Base-by-base conservation (phyloP, 495 filamentous ascomycete species). In the Paragyromitra xinjiangensis region DNA sequence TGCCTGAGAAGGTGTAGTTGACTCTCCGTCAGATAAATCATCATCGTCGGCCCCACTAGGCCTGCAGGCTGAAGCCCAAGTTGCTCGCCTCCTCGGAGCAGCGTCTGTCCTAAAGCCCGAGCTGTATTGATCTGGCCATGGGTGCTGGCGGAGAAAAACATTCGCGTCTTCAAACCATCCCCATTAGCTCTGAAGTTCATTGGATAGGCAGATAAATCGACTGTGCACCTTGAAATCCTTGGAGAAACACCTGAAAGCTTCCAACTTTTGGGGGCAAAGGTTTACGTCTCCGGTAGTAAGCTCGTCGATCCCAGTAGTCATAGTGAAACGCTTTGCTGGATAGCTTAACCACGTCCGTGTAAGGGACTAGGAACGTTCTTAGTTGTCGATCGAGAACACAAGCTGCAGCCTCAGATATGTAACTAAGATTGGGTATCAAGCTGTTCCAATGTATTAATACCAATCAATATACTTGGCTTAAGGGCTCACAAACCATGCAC, bases 281-380 rank as follows among this genome's bases (percentile, higher is more conserved):
- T 83, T 94, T 97, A 83, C 90, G 90, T 69, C 93, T 94, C 80
- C 93, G 88, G 83, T 95, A 95, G 78, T 91, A 95, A 79, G 89
- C 93, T 80, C 94, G 89, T 9, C 94, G 91, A 81, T 96, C 94
- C 94, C 94, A 99, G 80, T 93, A 98, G 74, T 97, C 94, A 82
- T 99, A 98, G 83, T 95, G 93, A 84, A 99, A 99, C 8, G 94
- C 95, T 85, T 95, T 98, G 42, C 95, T 98, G 19, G 95, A 96
- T 42, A 99, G 86, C 77, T 92, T 92, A 9, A 98, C 94, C 70
- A 99, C 92, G 82, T 95, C 95, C 40, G 95, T 99, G 77, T 97
- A 98, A 0, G 95, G 95, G 12, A 99, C 95, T 63, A 99, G 85
- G 84, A 96, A 91, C 24, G 95, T 98, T 66, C 90, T 92, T 45